Evolutionary conservation across 2,329 filamentous ascomycete genomes (phyloP).

Genomic region (Fusarium tupiense): DNA sequence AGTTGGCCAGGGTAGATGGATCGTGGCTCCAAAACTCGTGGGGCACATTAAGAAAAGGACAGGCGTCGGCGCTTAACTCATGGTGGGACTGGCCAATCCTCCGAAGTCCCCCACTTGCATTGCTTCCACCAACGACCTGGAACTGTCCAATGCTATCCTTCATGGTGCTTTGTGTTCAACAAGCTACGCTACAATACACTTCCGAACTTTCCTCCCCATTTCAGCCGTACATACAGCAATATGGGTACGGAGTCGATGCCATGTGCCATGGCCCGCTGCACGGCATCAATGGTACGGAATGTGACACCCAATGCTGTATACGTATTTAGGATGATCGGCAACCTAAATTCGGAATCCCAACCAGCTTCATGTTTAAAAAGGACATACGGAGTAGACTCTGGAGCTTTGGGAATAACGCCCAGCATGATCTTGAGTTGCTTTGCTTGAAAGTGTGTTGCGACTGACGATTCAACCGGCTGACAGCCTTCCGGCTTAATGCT

Average conservation of each 20-base stretch:
- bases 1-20: slow-evolving; percentile 38
- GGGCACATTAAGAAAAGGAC: slow-evolving; percentile 60
- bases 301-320: slow-evolving; percentile 34
- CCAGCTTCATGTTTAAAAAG: slow-evolving; percentile 13
- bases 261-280: slow-evolving; percentile 32
- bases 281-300: slow-evolving; percentile 37
- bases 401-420: neutral
- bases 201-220: neutral
- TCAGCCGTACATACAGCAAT: slow-evolving; percentile 5
- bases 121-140: slow-evolving; percentile 55
- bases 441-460: neutral
- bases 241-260: slow-evolving; percentile 16
- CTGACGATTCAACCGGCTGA: neutral
- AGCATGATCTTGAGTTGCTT: slow-evolving; percentile 17
- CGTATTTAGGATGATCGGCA: slow-evolving; percentile 27
- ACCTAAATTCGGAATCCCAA: slow-evolving; percentile 21
- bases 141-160: slow-evolving; percentile 30
- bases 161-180: slow-evolving; percentile 3
- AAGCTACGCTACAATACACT: slow-evolving; percentile 1
- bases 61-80: slow-evolving; percentile 67
- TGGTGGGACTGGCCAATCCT: slow-evolving; percentile 45
- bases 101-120: slow-evolving; percentile 41
- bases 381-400: neutral
- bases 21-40: slow-evolving; percentile 45
- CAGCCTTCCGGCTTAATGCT: neutral